These are phyloP conservation scores for Cryptococcus wingfieldii DNA, from an alignment of 1,284 basidiomycete species.

Conservation along the genomic window DNA sequence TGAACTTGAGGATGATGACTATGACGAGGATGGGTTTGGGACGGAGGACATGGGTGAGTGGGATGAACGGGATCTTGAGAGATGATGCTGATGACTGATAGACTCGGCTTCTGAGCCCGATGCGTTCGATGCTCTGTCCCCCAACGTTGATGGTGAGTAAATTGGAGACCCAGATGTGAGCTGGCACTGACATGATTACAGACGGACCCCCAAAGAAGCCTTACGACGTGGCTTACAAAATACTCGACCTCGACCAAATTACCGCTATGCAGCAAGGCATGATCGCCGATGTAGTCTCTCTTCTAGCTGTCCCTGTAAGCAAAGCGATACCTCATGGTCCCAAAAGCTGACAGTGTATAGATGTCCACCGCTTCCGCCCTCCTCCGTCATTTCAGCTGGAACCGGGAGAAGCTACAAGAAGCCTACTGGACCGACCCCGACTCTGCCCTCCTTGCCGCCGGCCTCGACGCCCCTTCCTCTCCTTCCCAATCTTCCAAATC, in stretches of 20 bases:
- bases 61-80: slow-evolving; percentile 8
- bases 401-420: slow-evolving; percentile 92
- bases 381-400: slow-evolving; percentile 84
- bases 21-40: slow-evolving; percentile 39
- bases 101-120: slow-evolving; percentile 40
- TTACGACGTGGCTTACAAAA: slow-evolving; percentile 52
- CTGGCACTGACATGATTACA: slow-evolving; percentile 1
- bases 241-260: slow-evolving; percentile 70
- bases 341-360: background rate
- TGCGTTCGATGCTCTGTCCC: slow-evolving; percentile 43
- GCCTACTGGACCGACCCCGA: slow-evolving; percentile 87
- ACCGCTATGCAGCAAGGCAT: slow-evolving; percentile 71
- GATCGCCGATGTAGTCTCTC: slow-evolving; percentile 74
- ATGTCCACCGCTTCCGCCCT: slow-evolving; percentile 66
- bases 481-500: slow-evolving; percentile 32
- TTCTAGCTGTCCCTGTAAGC: slow-evolving; percentile 80
- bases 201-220: slow-evolving; percentile 42
- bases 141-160: slow-evolving; percentile 39
- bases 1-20: slow-evolving; percentile 33
- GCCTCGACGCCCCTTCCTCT: slow-evolving; percentile 51
- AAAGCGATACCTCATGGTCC: background rate
- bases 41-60: slow-evolving; percentile 32
- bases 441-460: slow-evolving; percentile 66
- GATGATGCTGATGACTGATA: slow-evolving; percentile 6
- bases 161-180: background rate